Conservation (phyloP, 1,284 basidiomycete genomes). For the Lignosus rhinocerotis region DNA sequence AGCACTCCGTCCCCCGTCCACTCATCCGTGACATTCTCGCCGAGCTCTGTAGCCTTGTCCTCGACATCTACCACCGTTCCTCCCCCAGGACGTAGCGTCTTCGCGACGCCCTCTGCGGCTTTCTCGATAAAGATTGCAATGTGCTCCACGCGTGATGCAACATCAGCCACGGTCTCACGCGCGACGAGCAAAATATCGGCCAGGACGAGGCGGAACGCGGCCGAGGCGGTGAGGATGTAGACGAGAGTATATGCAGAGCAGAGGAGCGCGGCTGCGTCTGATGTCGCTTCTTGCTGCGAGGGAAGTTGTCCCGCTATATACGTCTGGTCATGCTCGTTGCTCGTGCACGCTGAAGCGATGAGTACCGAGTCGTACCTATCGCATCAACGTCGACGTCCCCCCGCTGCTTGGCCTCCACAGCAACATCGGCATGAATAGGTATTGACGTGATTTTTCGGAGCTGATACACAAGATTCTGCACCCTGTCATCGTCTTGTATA, state of each 20-base stretch:
- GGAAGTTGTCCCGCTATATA: conserved; percentile 15
- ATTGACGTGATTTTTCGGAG: not conserved
- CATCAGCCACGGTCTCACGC: conserved; percentile 40
- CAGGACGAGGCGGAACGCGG: conserved; percentile 45
- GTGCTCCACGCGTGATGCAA: conserved; percentile 38
- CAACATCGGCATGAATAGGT: conserved; percentile 32
- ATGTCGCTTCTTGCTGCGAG: conserved; percentile 32
- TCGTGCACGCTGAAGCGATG: not conserved
- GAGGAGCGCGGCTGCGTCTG: conserved; percentile 38
- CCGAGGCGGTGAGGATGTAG: conserved; percentile 42
- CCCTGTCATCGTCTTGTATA: conserved; percentile 42
- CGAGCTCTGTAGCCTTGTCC: conserved; percentile 11
- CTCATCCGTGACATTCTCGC: not conserved
- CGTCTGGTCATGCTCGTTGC: no score
- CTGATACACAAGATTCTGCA: conserved; percentile 45
- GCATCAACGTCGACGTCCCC: conserved; percentile 1
- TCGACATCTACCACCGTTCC: conserved; percentile 18
- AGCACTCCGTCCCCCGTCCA: not conserved
- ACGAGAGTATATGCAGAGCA: conserved; percentile 37
- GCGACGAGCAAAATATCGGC: conserved; percentile 39
- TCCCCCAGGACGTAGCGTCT: conserved; percentile 22
- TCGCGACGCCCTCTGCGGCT: conserved; percentile 31
- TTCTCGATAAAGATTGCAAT: conserved; percentile 38
- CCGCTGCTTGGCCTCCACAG: conserved; percentile 15
- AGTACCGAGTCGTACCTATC: not conserved